These are phyloP conservation scores for Rhodotorula glutinis DNA, from an alignment of 1,284 basidiomycete species.

Conservation along the genomic window DNA sequence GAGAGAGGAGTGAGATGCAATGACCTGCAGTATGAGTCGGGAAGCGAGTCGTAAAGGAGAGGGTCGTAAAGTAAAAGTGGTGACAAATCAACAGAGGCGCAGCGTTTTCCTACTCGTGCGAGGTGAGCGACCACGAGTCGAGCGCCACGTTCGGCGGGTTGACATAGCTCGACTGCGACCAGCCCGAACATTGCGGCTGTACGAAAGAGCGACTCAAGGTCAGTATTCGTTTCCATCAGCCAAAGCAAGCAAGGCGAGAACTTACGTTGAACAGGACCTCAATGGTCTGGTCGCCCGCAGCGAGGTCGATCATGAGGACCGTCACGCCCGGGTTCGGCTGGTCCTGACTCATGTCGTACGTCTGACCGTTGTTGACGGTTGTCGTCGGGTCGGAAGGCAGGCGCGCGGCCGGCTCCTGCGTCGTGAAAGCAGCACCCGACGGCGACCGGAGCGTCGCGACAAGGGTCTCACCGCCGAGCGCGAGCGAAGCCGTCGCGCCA, in stretches of 20 bases:
- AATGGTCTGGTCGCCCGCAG: slow-evolving; percentile 65
- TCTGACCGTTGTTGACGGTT: slow-evolving; percentile 62
- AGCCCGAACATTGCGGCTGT: slow-evolving; percentile 63
- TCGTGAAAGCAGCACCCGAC: slow-evolving; percentile 47
- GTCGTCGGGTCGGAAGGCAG: slow-evolving; percentile 54
- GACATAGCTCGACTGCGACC: slow-evolving; percentile 63
- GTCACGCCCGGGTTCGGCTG: slow-evolving; percentile 74
- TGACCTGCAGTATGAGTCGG: too few species aligned
- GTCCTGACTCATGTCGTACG: slow-evolving; percentile 60
- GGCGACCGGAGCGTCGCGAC: slow-evolving; percentile 50
- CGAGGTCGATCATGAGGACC: slow-evolving; percentile 71
- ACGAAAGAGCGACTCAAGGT: too few species aligned
- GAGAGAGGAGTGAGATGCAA: too few species aligned
- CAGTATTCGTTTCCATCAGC: neutral
- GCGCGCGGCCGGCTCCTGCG: slow-evolving; percentile 32
- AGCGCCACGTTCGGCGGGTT: slow-evolving; percentile 65
- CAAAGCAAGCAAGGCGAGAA: slow-evolving; percentile 48
- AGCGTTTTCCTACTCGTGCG: slow-evolving; percentile 62
- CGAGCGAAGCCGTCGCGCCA: slow-evolving; percentile 61
- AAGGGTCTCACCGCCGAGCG: slow-evolving; percentile 60
- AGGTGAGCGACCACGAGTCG: slow-evolving; percentile 66
- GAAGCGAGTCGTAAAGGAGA: neutral
- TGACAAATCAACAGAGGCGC: too few species aligned
- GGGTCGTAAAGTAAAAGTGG: neutral
- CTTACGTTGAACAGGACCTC: slow-evolving; percentile 50